phyloP scores from a whole-genome alignment of 768 basidiomycete species.

The Lentinula sp. region DNA sequence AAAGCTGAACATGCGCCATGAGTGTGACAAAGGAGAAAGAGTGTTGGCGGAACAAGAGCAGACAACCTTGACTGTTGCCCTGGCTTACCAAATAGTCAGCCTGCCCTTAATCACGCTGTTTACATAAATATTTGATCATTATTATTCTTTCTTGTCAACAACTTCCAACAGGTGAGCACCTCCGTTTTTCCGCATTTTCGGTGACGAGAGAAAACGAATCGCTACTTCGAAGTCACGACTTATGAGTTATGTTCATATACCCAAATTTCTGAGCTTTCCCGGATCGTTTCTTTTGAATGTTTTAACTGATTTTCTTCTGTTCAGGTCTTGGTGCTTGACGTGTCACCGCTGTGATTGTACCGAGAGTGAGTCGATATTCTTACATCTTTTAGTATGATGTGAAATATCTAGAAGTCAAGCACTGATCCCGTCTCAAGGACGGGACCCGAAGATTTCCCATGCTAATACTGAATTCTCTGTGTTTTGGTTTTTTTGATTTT shows the following conservation, averaged over 20 bases:
- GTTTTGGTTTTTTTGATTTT: conserved; percentile 1
- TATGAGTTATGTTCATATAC: conserved; percentile 70
- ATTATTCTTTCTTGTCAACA: conserved; percentile 11
- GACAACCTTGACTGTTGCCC: background rate
- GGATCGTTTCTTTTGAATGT: conserved; percentile 10
- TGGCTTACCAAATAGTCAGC: conserved; percentile 4
- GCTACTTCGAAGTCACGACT: conserved; percentile 81
- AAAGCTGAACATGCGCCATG: conserved; percentile 64
- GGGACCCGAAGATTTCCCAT: conserved; percentile 74
- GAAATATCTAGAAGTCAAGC: conserved; percentile 84
- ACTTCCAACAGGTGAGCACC: background rate
- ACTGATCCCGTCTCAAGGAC: conserved; percentile 74
- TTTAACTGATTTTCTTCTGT: conserved; percentile 10
- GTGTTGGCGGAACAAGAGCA: background rate
- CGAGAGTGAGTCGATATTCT: conserved; percentile 27
- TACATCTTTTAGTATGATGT: conserved; percentile 42
- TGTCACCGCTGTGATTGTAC: background rate
- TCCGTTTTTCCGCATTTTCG: conserved; percentile 11
- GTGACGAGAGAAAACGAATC: conserved; percentile 76
- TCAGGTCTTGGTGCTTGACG: background rate
- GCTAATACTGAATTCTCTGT: conserved; percentile 70
- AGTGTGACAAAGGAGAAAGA: background rate
- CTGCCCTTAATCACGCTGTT: conserved; percentile 30
- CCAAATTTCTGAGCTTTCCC: conserved; percentile 81
- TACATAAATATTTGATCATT: conserved; percentile 6